phyloP scores from a whole-genome alignment of 208 protist genomes.

The Herpetomonas tarakana region DNA sequence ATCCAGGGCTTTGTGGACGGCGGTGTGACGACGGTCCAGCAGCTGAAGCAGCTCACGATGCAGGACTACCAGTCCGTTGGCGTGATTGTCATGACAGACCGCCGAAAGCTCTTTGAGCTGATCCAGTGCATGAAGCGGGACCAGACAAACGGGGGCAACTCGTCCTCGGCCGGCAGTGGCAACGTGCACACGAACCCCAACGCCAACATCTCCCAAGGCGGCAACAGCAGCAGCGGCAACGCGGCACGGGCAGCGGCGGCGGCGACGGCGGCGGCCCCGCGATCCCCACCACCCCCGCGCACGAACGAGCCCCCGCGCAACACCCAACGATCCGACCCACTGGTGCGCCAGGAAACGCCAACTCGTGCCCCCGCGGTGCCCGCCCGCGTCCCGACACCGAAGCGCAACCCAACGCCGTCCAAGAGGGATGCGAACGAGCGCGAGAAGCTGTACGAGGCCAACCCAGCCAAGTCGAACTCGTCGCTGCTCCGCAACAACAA shows the following conservation, averaged over 20 bases:
- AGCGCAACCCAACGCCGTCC: conserved; percentile 30
- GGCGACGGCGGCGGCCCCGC: background rate
- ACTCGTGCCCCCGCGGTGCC: conserved; percentile 6
- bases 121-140: conserved; percentile 90
- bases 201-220: conserved; percentile 7
- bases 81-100: conserved; percentile 88
- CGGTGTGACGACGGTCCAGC: conserved; percentile 60
- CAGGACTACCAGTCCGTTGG: conserved; percentile 91
- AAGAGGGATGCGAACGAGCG: conserved; percentile 14
- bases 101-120: conserved; percentile 91
- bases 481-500: conserved; percentile 15
- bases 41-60: conserved; percentile 88
- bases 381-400: conserved; percentile 9
- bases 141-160: conserved; percentile 14
- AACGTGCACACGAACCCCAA: conserved; percentile 7
- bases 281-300: conserved; percentile 12
- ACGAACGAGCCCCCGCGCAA: conserved; percentile 4
- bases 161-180: conserved; percentile 2
- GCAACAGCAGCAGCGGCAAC: conserved; percentile 9
- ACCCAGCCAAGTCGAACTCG: background rate
- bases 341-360: conserved; percentile 3
- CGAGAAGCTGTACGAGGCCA: conserved; percentile 25
- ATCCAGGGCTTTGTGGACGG: conserved; percentile 80
- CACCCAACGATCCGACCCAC: background rate
- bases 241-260: too few species aligned